Evolutionary conservation across 2,329 filamentous ascomycete genomes (phyloP).

Genomic region (Hypoxylon sp.): DNA sequence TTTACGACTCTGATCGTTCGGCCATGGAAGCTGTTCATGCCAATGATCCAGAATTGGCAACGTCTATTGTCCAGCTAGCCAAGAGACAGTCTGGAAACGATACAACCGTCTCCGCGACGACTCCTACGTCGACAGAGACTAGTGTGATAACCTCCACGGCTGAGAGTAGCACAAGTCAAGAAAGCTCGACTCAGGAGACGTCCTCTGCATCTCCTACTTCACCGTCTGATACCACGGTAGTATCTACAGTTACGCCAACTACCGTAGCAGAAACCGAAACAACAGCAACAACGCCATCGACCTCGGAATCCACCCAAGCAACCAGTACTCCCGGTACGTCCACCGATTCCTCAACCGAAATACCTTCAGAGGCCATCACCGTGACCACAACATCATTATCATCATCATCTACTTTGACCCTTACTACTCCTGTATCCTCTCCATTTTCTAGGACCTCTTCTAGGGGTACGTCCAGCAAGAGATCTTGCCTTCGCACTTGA

Average conservation of each 20-base stretch:
- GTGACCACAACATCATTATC: constrained; percentile 20
- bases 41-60: constrained; percentile 73
- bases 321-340: constrained; percentile 43
- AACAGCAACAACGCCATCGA: constrained; percentile 29
- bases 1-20: constrained; percentile 74
- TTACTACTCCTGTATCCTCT: constrained; percentile 16
- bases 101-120: constrained; percentile 52
- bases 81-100: constrained; percentile 65
- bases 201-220: constrained; percentile 24
- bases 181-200: constrained; percentile 33
- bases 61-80: constrained; percentile 74
- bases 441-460: constrained; percentile 32
- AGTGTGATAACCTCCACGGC: constrained; percentile 47
- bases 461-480: constrained; percentile 36
- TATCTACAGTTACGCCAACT: constrained; percentile 25
- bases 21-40: constrained; percentile 75
- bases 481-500: constrained; percentile 14
- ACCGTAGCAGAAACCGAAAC: constrained; percentile 30
- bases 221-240: constrained; percentile 35
- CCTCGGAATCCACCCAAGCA: constrained; percentile 29
- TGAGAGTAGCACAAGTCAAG: constrained; percentile 42
- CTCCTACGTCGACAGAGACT: constrained; percentile 29
- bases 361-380: constrained; percentile 19
- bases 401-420: constrained; percentile 22
- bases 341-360: constrained; percentile 25